Evolutionary conservation across 2,329 filamentous ascomycete species (phyloP).

Genomic region (Fusarium floridanum): DNA sequence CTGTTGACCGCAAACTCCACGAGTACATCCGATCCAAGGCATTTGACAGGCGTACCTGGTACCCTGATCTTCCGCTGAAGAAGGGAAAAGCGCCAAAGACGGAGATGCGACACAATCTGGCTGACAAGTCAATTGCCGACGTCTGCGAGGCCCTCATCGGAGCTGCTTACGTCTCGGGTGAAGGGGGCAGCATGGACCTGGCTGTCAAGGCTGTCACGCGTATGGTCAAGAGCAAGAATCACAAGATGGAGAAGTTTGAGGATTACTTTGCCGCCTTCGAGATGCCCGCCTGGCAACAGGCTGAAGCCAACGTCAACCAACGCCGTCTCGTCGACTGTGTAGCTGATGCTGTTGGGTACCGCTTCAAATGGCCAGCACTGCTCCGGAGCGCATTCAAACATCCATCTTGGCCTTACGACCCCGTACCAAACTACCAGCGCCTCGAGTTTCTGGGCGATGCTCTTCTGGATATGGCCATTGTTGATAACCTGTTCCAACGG

Average conservation of each 20-base stretch:
- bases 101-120: slow-evolving; percentile 72
- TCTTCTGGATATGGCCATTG: slow-evolving; percentile 85
- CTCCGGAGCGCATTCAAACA: slow-evolving; percentile 90
- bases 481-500: slow-evolving; percentile 83
- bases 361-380: slow-evolving; percentile 81
- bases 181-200: slow-evolving; percentile 63
- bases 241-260: slow-evolving; percentile 75
- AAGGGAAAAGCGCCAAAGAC: slow-evolving; percentile 74
- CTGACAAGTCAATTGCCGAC: slow-evolving; percentile 92
- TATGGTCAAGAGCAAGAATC: slow-evolving; percentile 77
- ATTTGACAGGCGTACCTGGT: slow-evolving; percentile 89
- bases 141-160: slow-evolving; percentile 96
- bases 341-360: slow-evolving; percentile 66
- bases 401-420: slow-evolving; percentile 85
- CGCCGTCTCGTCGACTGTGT: slow-evolving; percentile 76
- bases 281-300: slow-evolving; percentile 78
- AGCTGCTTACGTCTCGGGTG: slow-evolving; percentile 74
- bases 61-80: slow-evolving; percentile 81
- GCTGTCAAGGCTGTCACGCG: slow-evolving; percentile 74
- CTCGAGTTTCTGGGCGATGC: slow-evolving; percentile 94
- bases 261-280: slow-evolving; percentile 81
- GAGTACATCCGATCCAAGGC: slow-evolving; percentile 86
- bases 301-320: slow-evolving; percentile 73
- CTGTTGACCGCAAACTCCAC: slow-evolving; percentile 73
- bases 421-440: slow-evolving; percentile 86